Evolutionary conservation across 1,284 basidiomycete genomes (phyloP), one percentile per base, ranked within the genome.

Genomic region (Polyporus tsugae): DNA sequence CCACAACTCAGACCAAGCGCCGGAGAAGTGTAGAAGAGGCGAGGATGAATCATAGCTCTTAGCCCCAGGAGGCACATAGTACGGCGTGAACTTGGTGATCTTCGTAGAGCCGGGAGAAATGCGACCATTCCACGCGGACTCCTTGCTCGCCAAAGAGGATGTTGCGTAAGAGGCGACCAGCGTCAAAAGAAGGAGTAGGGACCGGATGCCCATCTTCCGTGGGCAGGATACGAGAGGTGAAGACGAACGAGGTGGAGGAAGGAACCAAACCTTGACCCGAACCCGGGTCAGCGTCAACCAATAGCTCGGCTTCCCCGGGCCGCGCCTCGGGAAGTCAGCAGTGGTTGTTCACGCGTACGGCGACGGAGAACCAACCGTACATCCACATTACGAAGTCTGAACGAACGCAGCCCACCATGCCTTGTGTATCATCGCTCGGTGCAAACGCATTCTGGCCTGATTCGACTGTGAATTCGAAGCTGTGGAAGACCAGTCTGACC

Each of bases 1-100:
- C 73, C 82, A 88, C 1, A 82, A 78, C 38, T 87, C 84, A 13
- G 77, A 76, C 91, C 92, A 93, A 39, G 76, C 76, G 13, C 89
- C 89, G 59, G 83, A 84, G 74, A 90, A 92, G 44, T 83, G 83
- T 25, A 93, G 77, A 36, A 91, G 76, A 39, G 87, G 87, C 38
- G 90, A 91, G 39, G 83, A 82, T 5, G 91, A 92, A 76, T 90
- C 88, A 68, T 91, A 90, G 73, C 85, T 83, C 81, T 87, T 89
- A 5, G 91, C 84, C 44, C 92, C 91, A n/a, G 86, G 86, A 66
- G 91, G 88, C 75, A 91, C 88, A 74, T 89, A 92, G 81, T 88
- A 93, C 0, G 91, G 89, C 6, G 83, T 83, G 79, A 93, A 92
- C 4, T 76, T 67, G 1, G 80, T 75, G 17, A 81, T 81, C 53